phyloP scores from a whole-genome alignment of 2,329 filamentous ascomycete genomes.

The Arthroderma uncinatum region DNA sequence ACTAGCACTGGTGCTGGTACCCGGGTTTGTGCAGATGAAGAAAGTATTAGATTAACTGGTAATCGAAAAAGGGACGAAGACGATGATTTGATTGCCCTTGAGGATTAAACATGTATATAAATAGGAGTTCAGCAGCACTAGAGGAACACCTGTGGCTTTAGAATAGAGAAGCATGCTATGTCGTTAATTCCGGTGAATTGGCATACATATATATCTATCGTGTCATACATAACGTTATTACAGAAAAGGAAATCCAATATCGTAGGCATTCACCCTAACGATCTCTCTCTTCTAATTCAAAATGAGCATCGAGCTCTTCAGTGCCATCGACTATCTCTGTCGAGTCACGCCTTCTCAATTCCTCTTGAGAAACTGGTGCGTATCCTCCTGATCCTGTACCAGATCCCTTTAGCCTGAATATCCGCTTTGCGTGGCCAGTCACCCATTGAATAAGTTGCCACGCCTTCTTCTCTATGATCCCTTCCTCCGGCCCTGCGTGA shows the following conservation, averaged over 20 bases:
- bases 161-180: background rate
- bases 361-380: conserved; percentile 27
- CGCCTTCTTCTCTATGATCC: conserved; percentile 26
- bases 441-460: conserved; percentile 30
- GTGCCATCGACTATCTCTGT: conserved; percentile 41
- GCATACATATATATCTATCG: background rate
- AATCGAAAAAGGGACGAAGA: conserved; percentile 9
- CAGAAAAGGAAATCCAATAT: background rate
- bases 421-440: conserved; percentile 14
- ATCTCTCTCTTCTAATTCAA: conserved; percentile 36
- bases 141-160: background rate
- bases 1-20: conserved; percentile 5
- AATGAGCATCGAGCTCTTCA: conserved; percentile 40
- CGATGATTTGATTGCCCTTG: conserved; percentile 5
- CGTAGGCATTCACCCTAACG: background rate
- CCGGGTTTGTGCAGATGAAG: background rate
- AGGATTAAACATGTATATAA: background rate
- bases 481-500: conserved; percentile 13
- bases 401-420: background rate
- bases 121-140: background rate
- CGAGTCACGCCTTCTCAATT: conserved; percentile 19
- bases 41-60: conserved; percentile 7
- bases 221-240: background rate
- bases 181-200: no score
- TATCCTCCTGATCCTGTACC: conserved; percentile 18